Evolutionary conservation across 805 yeast genomes (phyloP), one percentile per base, ranked within the genome.

Genomic region (Lipomyces lipofer): DNA sequence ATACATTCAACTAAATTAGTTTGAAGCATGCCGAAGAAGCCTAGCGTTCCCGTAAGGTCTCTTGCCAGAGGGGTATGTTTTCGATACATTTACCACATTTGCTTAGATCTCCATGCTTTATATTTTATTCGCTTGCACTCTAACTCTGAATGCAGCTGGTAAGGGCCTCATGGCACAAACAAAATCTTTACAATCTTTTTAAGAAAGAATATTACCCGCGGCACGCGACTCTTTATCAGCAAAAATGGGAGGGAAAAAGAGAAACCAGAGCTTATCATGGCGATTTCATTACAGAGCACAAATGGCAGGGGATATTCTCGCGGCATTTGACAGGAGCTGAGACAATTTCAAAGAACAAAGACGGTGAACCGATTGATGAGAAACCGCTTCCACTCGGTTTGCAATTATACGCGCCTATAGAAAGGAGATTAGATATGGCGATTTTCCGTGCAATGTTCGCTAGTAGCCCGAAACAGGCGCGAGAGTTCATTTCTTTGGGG

Each of bases 181-280:
- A 82, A 73, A 92, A 92, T 70, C 75, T 94, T 69, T 94, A 88
- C 81, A 94, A 94, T 67, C 68, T 90, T 65, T 83, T 85, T 77
- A 86, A 90, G 67, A 30, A 73, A 76, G 77, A 82, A 44, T 72
- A 78, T 32, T 74, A 70, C 51, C 80, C 79, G 67, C 74, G 76
- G 58, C 77, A 82, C 3, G 80, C 80, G 71, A 82, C 95, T n/a
- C 75, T 88, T 55, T 94, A 78, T 73, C 96, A 88, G 72, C 96
- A 92, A 71, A 89, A 90, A 72, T 94, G 96, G 92, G 73, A 78
- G 5, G 85, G 97, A 48, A 92, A 94, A 71, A 85, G 83, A 68
- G 97, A 91, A 68, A 85, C 97, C 6, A 82, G 99, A 73, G 85
- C 92, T 1, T 92, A 92, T 70, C 99, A 92, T 69, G 99, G 99